Conservation (phyloP, 768 basidiomycete genomes). For the Candolleomyces aberdarensis region DNA sequence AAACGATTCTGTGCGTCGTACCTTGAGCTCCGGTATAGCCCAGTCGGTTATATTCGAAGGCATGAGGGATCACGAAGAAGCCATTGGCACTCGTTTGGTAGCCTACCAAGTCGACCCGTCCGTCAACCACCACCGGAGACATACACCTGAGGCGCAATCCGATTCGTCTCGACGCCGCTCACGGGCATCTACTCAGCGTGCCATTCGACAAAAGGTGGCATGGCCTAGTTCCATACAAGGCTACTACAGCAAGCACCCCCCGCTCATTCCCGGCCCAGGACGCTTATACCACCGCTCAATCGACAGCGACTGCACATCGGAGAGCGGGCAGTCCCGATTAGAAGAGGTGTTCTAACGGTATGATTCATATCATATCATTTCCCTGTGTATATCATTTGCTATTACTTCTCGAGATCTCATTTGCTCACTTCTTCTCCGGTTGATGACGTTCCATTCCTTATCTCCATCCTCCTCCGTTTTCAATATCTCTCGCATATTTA, state of each 20-base stretch:
- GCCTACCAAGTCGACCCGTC: background rate
- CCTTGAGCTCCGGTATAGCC: background rate
- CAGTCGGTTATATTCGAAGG: background rate
- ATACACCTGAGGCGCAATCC: background rate
- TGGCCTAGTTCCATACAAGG: background rate
- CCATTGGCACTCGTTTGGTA: background rate
- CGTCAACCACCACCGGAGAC: background rate
- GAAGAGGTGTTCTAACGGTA: constrained; percentile 2
- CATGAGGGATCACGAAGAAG: background rate
- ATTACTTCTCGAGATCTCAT: too few relatives aligned
- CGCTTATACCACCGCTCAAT: background rate
- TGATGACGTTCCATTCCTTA: too few relatives aligned
- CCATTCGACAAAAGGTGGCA: background rate
- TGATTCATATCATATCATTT: too few relatives aligned
- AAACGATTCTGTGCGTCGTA: background rate
- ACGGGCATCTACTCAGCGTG: background rate
- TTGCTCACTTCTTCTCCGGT: too few relatives aligned
- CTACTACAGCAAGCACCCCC: background rate
- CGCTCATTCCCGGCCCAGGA: background rate
- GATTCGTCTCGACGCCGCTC: background rate
- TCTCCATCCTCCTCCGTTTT: too few relatives aligned
- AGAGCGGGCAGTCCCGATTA: constrained; percentile 2
- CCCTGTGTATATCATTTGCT: too few relatives aligned
- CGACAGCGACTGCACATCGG: constrained; percentile 9
- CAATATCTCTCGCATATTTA: too few relatives aligned